Percentiles rank a stretch among this genome's conserved stretches.
Evolutionary conservation across 495 filamentous ascomycete species (phyloP).

Genomic region (Aspergillus saccharolyticus): DNA sequence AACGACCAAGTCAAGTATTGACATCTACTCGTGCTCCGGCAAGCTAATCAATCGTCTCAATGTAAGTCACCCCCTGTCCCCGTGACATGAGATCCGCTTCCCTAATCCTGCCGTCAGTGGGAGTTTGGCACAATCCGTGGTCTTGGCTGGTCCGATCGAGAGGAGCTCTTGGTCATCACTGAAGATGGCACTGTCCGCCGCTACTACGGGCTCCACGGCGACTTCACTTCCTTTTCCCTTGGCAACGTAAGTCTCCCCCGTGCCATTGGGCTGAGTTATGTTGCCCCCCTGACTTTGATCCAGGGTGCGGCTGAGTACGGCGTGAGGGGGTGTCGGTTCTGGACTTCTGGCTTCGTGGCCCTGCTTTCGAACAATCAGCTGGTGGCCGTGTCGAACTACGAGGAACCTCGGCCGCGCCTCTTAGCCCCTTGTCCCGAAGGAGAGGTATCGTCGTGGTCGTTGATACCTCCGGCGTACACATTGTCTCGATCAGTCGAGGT

Average conservation of each 20-base stretch:
- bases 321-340: constrained; percentile 84
- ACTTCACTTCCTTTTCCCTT: constrained; percentile 93
- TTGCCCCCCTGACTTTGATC: constrained; percentile 5
- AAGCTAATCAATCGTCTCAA: constrained; percentile 70
- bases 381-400: constrained; percentile 79
- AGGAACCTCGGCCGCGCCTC: constrained; percentile 82
- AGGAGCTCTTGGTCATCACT: constrained; percentile 83
- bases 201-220: constrained; percentile 86
- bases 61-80: constrained; percentile 34
- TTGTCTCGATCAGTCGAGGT: constrained; percentile 95
- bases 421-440: constrained; percentile 75
- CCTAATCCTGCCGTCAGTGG: constrained; percentile 54
- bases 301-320: constrained; percentile 81
- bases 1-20: constrained; percentile 75
- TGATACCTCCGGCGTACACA: constrained; percentile 84
- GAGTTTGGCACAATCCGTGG: constrained; percentile 86
- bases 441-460: constrained; percentile 78
- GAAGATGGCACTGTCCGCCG: constrained; percentile 87
- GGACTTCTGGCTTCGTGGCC: constrained; percentile 87
- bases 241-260: constrained; percentile 57
- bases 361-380: constrained; percentile 84
- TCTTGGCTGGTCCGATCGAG: constrained; percentile 94
- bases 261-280: not conserved
- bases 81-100: not conserved
- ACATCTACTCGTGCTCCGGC: constrained; percentile 90